These are phyloP conservation scores for Trichoderma aggressivum DNA, from an alignment of 2,329 filamentous ascomycete species.

Conservation along the genomic window DNA sequence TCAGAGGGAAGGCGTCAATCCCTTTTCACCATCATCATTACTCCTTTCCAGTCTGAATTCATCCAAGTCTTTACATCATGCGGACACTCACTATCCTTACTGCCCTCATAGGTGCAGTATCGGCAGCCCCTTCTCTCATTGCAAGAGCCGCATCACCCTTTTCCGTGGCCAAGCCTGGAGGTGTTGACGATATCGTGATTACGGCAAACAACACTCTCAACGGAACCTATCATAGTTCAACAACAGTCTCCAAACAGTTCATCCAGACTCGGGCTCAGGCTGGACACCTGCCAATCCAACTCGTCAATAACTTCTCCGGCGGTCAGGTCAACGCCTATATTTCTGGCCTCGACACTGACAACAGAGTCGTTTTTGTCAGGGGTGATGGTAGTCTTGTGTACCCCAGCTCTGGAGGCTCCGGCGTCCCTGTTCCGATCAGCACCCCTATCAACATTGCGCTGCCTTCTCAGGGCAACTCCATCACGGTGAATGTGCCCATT, in stretches of 20 bases:
- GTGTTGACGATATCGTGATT: neutral
- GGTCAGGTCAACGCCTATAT: conserved; percentile 44
- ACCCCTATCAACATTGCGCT: conserved; percentile 45
- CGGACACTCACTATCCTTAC: neutral
- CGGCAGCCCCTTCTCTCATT: neutral
- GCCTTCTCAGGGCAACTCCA: conserved; percentile 35
- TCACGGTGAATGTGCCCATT: conserved; percentile 40
- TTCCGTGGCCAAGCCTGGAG: neutral
- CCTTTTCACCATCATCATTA: neutral
- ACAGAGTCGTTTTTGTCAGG: conserved; percentile 41
- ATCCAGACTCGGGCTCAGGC: conserved; percentile 2
- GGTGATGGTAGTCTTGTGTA: conserved; percentile 42
- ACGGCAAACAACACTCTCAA: conserved; percentile 1
- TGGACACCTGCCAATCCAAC: conserved; percentile 27
- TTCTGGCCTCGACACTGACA: conserved; percentile 40
- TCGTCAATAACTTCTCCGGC: conserved; percentile 44
- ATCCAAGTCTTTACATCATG: neutral
- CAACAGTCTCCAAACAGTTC: neutral
- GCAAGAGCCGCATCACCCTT: neutral
- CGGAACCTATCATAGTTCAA: neutral
- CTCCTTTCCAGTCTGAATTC: neutral
- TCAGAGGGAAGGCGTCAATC: neutral
- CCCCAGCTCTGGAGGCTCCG: conserved; percentile 37
- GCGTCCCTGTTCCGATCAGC: conserved; percentile 35
- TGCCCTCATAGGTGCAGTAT: conserved; percentile 2